These are phyloP conservation scores for Melocanna baccifera DNA, from an alignment of 176 grass and related monocot genomes.

Conservation along the genomic window DNA sequence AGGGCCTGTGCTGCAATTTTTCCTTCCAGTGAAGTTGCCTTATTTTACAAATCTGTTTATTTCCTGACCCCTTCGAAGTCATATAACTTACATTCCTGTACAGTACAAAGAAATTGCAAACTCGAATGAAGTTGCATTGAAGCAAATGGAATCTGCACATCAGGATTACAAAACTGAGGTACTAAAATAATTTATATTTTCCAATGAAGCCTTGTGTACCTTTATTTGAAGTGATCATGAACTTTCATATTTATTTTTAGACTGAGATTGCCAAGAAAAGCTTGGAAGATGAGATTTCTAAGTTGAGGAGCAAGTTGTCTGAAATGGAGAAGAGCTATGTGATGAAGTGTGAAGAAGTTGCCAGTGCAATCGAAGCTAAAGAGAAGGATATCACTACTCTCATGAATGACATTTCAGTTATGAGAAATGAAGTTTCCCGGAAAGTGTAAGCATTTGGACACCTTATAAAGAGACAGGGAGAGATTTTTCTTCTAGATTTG, in stretches of 20 bases:
- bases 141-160: conserved; percentile 84
- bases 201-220: background rate
- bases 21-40: background rate
- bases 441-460: conserved; percentile 60
- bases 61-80: conserved; percentile 31
- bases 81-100: conserved; percentile 15
- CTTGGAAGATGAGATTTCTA: conserved; percentile 73
- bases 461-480: background rate
- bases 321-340: conserved; percentile 79
- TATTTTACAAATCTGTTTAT: conserved; percentile 16
- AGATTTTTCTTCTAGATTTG: background rate
- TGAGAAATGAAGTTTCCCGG: conserved; percentile 66
- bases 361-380: conserved; percentile 63
- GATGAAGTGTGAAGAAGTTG: conserved; percentile 72
- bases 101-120: conserved; percentile 98
- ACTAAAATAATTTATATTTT: conserved; percentile 27
- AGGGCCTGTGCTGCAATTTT: background rate
- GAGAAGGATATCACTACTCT: conserved; percentile 68
- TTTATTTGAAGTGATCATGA: background rate
- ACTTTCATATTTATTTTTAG: conserved; percentile 43
- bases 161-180: conserved; percentile 86
- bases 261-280: conserved; percentile 60
- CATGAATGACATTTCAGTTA: conserved; percentile 56
- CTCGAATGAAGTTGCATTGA: conserved; percentile 87
- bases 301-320: conserved; percentile 68